These are phyloP conservation scores for Lablab purpureus DNA, from an alignment of 306 rosid genomes.

Conservation along the genomic window DNA sequence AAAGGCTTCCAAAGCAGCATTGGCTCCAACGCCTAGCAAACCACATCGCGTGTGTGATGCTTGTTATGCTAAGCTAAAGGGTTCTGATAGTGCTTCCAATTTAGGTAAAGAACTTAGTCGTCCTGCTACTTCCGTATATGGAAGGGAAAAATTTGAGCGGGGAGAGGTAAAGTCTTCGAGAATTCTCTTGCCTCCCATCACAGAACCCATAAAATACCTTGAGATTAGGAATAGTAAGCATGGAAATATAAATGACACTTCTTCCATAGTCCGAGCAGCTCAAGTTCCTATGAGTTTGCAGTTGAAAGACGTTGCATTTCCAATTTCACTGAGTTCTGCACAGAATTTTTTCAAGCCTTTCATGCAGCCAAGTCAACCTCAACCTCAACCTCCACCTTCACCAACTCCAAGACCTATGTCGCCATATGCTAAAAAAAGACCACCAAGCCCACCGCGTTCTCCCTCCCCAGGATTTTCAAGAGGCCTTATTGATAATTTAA, in stretches of 20 bases:
- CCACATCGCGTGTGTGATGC: conserved; percentile 96
- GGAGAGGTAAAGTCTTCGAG: conserved; percentile 70
- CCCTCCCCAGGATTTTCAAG: conserved; percentile 76
- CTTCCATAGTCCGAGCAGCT: conserved; percentile 64
- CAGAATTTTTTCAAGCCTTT: conserved; percentile 64
- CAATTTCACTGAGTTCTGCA: conserved; percentile 66
- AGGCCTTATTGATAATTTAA: conserved; percentile 83
- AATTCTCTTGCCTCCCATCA: conserved; percentile 67
- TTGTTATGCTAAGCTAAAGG: conserved; percentile 81
- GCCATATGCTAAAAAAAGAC: conserved; percentile 72
- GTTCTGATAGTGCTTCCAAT: conserved; percentile 57
- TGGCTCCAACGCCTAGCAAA: conserved; percentile 97
- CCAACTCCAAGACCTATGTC: conserved; percentile 65
- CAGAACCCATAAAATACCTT: conserved; percentile 67
- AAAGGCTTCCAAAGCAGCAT: conserved; percentile 80
- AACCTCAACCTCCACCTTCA: conserved; percentile 54
- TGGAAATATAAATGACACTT: conserved; percentile 54
- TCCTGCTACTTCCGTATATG: conserved; percentile 60
- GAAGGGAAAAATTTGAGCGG: conserved; percentile 57
- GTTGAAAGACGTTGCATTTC: conserved; percentile 80
- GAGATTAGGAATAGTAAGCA: conserved; percentile 60
- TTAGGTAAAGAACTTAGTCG: conserved; percentile 52
- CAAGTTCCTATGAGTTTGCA: conserved; percentile 69
- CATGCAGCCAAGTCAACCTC: conserved; percentile 47
- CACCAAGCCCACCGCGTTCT: conserved; percentile 87